These are phyloP conservation scores for Sarocladiaceae sp. DNA, from an alignment of 2,329 filamentous ascomycete genomes.

Conservation along the genomic window DNA sequence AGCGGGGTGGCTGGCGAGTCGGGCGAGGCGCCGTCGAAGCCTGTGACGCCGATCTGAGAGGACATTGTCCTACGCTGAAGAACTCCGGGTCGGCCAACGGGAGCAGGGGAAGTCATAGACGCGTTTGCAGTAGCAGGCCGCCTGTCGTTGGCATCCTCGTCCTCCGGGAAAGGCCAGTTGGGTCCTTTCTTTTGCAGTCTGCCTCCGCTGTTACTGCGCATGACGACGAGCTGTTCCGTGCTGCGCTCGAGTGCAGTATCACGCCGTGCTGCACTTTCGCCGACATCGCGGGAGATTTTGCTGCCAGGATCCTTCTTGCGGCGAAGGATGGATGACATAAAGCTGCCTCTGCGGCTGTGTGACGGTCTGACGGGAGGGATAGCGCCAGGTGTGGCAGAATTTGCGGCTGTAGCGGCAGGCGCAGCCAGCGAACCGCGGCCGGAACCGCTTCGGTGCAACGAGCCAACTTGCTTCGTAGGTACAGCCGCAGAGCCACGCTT, in stretches of 20 bases:
- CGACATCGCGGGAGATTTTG: slow-evolving; percentile 49
- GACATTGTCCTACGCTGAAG: slow-evolving; percentile 34
- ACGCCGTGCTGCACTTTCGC: slow-evolving; percentile 55
- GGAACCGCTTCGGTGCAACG: slow-evolving; percentile 37
- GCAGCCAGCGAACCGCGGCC: slow-evolving; percentile 31
- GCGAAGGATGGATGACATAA: slow-evolving; percentile 56
- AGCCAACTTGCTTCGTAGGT: slow-evolving; percentile 12
- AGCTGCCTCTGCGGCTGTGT: slow-evolving; percentile 40
- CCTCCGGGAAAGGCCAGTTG: slow-evolving; percentile 30
- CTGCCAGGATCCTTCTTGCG: slow-evolving; percentile 49
- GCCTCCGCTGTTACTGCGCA: slow-evolving; percentile 31
- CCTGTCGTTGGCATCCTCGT: slow-evolving; percentile 24
- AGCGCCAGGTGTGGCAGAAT: slow-evolving; percentile 11
- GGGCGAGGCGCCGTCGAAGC: slow-evolving; percentile 12
- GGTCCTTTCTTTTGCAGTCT: slow-evolving; percentile 23
- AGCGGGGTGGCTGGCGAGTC: slow-evolving; percentile 15
- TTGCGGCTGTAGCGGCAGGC: slow-evolving; percentile 15
- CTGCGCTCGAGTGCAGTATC: slow-evolving; percentile 61
- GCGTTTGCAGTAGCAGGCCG: slow-evolving; percentile 30
- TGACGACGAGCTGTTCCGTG: slow-evolving; percentile 44
- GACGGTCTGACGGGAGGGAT: slow-evolving; percentile 19
- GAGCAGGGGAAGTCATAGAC: slow-evolving; percentile 12
- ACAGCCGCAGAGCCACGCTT: slow-evolving; percentile 13
- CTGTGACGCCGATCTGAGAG: slow-evolving; percentile 20
- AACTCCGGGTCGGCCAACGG: slow-evolving; percentile 23